Evolutionary conservation across 805 yeast species (phyloP), one percentile per base, ranked within the genome.

Genomic region (Ogataea allantospora): DNA sequence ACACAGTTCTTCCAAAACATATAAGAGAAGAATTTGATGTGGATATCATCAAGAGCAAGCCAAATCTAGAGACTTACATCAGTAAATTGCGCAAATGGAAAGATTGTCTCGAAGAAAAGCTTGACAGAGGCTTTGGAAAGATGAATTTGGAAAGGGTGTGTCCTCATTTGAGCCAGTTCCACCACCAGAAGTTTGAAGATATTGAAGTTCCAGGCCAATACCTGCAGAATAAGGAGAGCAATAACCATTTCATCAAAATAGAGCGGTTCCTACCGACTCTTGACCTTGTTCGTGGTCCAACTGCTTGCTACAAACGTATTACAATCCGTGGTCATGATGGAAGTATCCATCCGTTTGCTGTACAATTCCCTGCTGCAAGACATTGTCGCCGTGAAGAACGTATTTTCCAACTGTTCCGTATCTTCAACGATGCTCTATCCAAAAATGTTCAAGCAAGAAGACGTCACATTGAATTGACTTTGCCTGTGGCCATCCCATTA

Each of bases 161-260:
- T 54, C 96, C 98, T 11, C 98, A 91, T 52, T 70, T 93, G 60
- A 83, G 95, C 58, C 96, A 89, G 58, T 93, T 95, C 77, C 99
- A 93, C 63, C 96, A 93, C 60, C 98, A 93, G 60, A 91, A 88
- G 63, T 93, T 93, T 57, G 99, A 93, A 60, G 99, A 93, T 33
- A 87, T 93, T 42, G 99, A 93, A 60, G 80, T 93, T 42, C 99
- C 99, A 0, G 99, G 99, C 2, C 99, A 93, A 58, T 93, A 93
- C 55, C 67, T 89, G 56, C 69, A 88, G 66, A 85, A 87, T 59
- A 84, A 82, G 58, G 98, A 91, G 53, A 87, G 73, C 61, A 88
- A 75, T 60, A 91, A 87, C 57, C 96, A 91, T 60, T 95, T 93
- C 59, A 75, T 88, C 33, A 93, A 93, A 70, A 86, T 93, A 53